Evolutionary conservation across 345 rosid genomes (phyloP), one percentile per base, ranked within the genome.

Genomic region (Luvunga scandens): DNA sequence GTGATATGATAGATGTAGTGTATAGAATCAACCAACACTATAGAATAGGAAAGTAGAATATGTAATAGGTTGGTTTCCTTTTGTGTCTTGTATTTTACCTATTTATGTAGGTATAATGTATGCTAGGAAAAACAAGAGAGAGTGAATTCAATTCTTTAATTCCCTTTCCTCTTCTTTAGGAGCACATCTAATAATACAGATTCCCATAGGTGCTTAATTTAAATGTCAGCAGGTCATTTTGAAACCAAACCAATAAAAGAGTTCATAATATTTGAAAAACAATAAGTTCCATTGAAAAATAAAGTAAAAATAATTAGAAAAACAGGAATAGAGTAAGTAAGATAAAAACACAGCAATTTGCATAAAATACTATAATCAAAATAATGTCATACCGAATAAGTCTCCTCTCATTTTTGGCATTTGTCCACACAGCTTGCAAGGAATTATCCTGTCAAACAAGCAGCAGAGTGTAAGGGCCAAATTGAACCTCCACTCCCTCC

Each of bases 401-500:
- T 82, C 83, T 90, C 80, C 85, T 81, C 18, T 82, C 81, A 61
- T 69, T 73, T 59, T 53, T 21, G 53, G 75, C 77, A 59, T 67
- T 82, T 48, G 79, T 63, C 94, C 94, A 91, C 9, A 93, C 90
- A 57, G 95, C 97, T 89, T 93, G 97, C 84, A 93, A 84, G 50
- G 94, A 93, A 82, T 91, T 91, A 81, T 91, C 97, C 95, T 91
- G 87, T 53, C 27, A 77, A 83, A 81, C 21, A 50, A 9, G 77
- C 28, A 81, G 7, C 36, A 77, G 57, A 42, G 28, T 10, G 14
- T 69, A 50, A 76, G 75, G 30, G 48, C 74, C n/a, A 19, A 76
- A 18, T 31, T 19, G 81, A 57, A 2, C 39, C 4, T 6, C 36
- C 6, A 6, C 38, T 8, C 38, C 38, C 8, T 1, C 36, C 36